Base-by-base conservation (phyloP, 2,329 filamentous ascomycete genomes). In the Pezizomycotina sp. region DNA sequence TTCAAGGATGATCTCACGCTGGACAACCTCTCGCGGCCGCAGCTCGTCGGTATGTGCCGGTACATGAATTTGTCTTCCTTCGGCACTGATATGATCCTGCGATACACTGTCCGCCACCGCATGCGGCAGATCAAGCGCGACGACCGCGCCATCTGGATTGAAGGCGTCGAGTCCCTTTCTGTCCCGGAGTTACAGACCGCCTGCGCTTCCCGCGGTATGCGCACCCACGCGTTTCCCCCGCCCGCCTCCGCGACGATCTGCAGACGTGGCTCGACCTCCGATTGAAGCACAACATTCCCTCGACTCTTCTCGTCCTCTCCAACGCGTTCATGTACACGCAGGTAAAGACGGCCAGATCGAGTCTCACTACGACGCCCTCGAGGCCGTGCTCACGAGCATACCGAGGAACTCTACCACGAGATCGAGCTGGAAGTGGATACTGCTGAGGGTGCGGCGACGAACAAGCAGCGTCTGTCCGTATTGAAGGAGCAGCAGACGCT, bases 111-210 rank as follows among this genome's bases (percentile, higher is more conserved):
- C 52, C 81, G 89, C 40, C 84, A 95, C 61, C 80, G 86, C 46
- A 98, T 98, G 89, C 74, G 86, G 52, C 89, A 98, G 61, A 95
- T 95, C 66, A 98, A 98, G 73, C 77, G 86, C 46, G 89, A 98
- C 54, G 89, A 98, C 61, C 76, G 75, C 48, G 83, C 84, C 46
- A 98, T 98, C 55, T 78, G 74, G 56, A 92, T 77, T 54, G 89
- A 98, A 60, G 84, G 89, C 21, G 77, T 98, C 19, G 83, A 92
- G 43, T 84, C 77, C 35, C 69, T 98, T 34, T 91, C 83, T n/a
- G 83, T 95, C 0, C 69, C 76, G 2, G 89, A 98, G 59, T 68
- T 98, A 29, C 89, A 95, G 63, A 79, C 74, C 53, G 89, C 89
- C 2, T 91, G 82, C 56, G 82, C 82, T 27, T 83, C 79, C 48